Percentiles rank a stretch among this genome's conserved stretches.
phyloP scores from a whole-genome alignment of 257 asterid genomes.

The Nicotiana knightiana region DNA sequence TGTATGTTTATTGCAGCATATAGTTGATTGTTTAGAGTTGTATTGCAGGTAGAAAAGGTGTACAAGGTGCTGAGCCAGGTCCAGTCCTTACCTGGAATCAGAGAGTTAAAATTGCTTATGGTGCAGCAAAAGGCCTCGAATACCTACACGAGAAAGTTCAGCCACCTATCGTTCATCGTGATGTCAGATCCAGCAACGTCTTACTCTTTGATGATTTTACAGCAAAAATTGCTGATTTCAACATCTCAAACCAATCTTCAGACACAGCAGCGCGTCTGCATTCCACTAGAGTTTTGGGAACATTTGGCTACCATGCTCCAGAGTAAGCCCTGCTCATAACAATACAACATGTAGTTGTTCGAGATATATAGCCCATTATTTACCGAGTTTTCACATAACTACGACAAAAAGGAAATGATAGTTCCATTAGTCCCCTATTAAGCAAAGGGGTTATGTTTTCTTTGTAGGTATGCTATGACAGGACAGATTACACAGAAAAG shows the following conservation, averaged over 20 bases:
- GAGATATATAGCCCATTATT: neutral
- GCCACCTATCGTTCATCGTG: conserved; percentile 82
- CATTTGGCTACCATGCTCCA: conserved; percentile 93
- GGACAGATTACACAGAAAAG: conserved; percentile 86
- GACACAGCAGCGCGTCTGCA: conserved; percentile 95
- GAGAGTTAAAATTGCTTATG: conserved; percentile 80
- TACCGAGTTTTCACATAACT: neutral
- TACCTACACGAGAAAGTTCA: conserved; percentile 86
- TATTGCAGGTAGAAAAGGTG: conserved; percentile 72
- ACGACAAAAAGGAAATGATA: neutral
- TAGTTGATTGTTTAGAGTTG: neutral
- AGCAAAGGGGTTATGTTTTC: neutral
- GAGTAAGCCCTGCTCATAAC: conserved; percentile 41
- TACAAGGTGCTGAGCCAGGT: conserved; percentile 95
- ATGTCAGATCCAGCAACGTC: conserved; percentile 87
- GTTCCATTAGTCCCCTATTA: too few species aligned
- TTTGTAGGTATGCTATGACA: conserved; percentile 76
- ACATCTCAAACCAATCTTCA: conserved; percentile 74
- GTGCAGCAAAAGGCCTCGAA: conserved; percentile 92
- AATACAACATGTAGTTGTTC: neutral
- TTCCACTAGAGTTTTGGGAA: conserved; percentile 85
- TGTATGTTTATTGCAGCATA: neutral
- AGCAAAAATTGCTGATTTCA: conserved; percentile 77
- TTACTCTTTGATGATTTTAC: conserved; percentile 75
- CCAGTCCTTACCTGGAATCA: conserved; percentile 77